Evolutionary conservation across 352 stramenopile genomes (phyloP).

Genomic region (Albugo laibachii): DNA sequence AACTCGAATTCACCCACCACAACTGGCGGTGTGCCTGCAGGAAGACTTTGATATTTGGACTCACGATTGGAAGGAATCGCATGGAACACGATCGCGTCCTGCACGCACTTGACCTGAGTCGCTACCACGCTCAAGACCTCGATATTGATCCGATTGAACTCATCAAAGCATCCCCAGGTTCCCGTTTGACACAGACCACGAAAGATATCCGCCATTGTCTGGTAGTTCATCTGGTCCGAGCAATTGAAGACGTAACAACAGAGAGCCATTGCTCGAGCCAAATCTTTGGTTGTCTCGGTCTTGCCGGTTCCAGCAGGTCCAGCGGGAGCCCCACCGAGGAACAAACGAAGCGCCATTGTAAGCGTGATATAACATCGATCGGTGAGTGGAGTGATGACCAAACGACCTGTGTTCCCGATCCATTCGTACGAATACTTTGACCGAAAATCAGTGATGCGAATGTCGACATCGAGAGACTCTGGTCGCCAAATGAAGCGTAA

Average conservation of each 20-base stretch:
- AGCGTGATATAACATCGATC: slow-evolving; percentile 95
- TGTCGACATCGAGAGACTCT: slow-evolving; percentile 88
- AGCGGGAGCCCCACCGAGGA: slow-evolving; percentile 87
- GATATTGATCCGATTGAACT: slow-evolving; percentile 81
- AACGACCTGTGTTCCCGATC: slow-evolving; percentile 77
- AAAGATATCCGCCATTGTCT: slow-evolving; percentile 81
- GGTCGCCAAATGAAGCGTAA: slow-evolving; percentile 83
- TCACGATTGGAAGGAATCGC: slow-evolving; percentile 89
- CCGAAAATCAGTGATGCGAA: slow-evolving; percentile 91
- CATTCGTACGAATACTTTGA: slow-evolving; percentile 87
- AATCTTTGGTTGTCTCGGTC: slow-evolving; percentile 75
- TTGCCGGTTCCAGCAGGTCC: slow-evolving; percentile 86
- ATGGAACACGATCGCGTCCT: slow-evolving; percentile 69
- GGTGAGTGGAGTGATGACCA: slow-evolving; percentile 92
- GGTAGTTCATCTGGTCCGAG: slow-evolving; percentile 80
- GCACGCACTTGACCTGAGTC: slow-evolving; percentile 72
- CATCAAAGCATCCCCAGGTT: slow-evolving; percentile 77
- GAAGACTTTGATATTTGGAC: slow-evolving; percentile 84
- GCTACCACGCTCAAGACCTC: slow-evolving; percentile 74
- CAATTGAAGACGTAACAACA: slow-evolving; percentile 84
- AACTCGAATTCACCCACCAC: slow-evolving; percentile 77
- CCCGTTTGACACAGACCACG: slow-evolving; percentile 64
- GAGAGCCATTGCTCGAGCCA: slow-evolving; percentile 64
- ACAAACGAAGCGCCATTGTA: slow-evolving; percentile 91
- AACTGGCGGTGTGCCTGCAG: slow-evolving; percentile 84